Evolutionary conservation across 768 basidiomycete genomes (phyloP), one percentile per base, ranked within the genome.

Genomic region (Obba rivulosa): DNA sequence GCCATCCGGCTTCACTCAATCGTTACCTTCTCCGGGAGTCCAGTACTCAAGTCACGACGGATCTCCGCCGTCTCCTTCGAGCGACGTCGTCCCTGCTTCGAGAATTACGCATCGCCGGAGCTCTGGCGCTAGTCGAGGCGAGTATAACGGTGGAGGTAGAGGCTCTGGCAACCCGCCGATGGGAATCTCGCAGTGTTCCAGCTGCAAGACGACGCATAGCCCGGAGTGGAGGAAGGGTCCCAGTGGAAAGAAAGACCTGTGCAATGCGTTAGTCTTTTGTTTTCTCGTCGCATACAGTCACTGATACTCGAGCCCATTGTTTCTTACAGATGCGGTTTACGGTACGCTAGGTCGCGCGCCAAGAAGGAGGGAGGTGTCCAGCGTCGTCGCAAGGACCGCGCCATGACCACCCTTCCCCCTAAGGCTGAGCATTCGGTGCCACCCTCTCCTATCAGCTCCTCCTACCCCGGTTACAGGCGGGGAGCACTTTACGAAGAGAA

Each of bases 141-240:
- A 72, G 21, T 69, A 70, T 40, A 65, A 63, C 11, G 64, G 72
- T 24, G 68, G 73, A 20, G 71, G 73, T 20, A 73, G 81, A 48
- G 70, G 64, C 45, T 64, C 70, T 25, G 78, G 83, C 17, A 87
- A 84, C 56, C 77, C 89, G 18, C 89, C 90, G 0, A 73, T 75
- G 45, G 90, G 90, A 0, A 72, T 92, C 16, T 62, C 76, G 49
- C 78, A 78, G 57, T 93, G 90, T 65, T 77, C 81, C 18, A 88
- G 85, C 62, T 93, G 91, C 67, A 86, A 83, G 66, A 83, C 76
- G 10, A 89, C 84, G 7, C 76, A 77, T 8, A 92, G 89, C 60
- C 91, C 91, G 0, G 91, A 93, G 65, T 93, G 91, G 91, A 73
- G 91, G 62, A 93, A 93, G 66, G 91, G 91, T 17, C 88, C 89